Evolutionary conservation across 2,329 filamentous ascomycete species (phyloP), one percentile per base, ranked within the genome.

Genomic region (Paecilomyces sp.): DNA sequence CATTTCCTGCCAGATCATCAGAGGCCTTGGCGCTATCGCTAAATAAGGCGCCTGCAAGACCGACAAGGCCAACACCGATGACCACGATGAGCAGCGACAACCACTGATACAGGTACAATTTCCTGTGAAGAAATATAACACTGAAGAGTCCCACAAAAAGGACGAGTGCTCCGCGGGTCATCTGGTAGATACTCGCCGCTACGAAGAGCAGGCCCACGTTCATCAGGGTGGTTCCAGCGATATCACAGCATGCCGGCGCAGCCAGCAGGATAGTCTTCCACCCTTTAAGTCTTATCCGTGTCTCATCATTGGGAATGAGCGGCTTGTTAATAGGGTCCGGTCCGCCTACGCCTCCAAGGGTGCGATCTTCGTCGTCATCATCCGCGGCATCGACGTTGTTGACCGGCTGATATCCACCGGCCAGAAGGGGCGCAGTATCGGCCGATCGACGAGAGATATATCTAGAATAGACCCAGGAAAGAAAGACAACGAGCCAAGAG

Each of bases 61-160:
- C 94, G 25, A 99, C 94, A 52, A 97, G 72, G 0, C 87, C 92
- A 25, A 99, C 94, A 66, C 94, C 94, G 1, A 88, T 68, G 13
- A 99, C 90, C 12, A 97, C 94, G 31, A 95, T 86, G 57, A 92
- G 82, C 4, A 99, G 83, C 5, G 91, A 90, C 60, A 90, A 79
- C 94, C 94, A 99, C 74, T 99, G 94, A 79, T 93, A 97, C n/a
- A 89, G 72, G 62, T 87, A 85, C 34, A 99, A 82, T 66, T 85
- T 88, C 55, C 91, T 85, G 68, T 86, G 88, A 60, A 99, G 80
- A 74, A 99, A 97, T 12, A 96, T 69, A 30, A 99, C 92, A 70
- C 92, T 96, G 78, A 99, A 97, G 0, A 97, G 79, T 0, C 94
- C 94, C 22, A 99, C 94, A 68, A 99, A 99, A 6, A 99, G 82